A percentile compares a stretch with the other conserved stretches of the same genome.
These are phyloP conservation scores for Arthrobotrys musiformis DNA, from an alignment of 2,329 filamentous ascomycete species.

Conservation along the genomic window DNA sequence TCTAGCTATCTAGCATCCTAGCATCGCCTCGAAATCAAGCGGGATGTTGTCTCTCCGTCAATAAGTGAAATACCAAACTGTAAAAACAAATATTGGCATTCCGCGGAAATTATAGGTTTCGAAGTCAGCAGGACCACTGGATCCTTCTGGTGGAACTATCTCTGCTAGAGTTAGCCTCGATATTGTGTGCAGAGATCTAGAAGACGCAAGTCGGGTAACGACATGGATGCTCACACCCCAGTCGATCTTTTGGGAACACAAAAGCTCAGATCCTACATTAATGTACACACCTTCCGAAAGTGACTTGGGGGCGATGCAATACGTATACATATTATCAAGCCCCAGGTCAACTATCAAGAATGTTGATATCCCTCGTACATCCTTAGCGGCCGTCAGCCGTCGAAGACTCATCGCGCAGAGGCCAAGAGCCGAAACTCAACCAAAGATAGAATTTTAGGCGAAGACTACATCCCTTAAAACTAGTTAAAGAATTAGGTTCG, in stretches of 20 bases:
- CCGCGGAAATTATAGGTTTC: neutral
- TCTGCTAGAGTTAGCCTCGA: neutral
- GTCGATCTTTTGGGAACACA: neutral
- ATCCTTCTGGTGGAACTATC: neutral
- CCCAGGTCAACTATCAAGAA: neutral
- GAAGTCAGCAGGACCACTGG: neutral
- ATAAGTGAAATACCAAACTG: neutral
- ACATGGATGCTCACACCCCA: neutral
- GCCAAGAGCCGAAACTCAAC: neutral
- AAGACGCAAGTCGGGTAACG: neutral
- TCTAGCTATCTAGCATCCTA: too few relatives aligned
- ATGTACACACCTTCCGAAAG: neutral
- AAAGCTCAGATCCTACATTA: neutral
- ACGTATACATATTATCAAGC: neutral
- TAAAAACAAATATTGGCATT: neutral
- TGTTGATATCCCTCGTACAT: too few relatives aligned
- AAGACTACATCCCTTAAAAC: neutral
- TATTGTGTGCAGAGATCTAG: neutral
- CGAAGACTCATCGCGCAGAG: neutral
- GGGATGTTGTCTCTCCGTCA: too few relatives aligned
- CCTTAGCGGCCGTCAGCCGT: neutral
- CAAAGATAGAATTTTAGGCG: neutral
- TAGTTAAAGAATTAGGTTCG: neutral
- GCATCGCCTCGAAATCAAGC: too few relatives aligned
- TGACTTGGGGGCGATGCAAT: neutral